Evolutionary conservation across 768 basidiomycete genomes (phyloP), one percentile per base, ranked within the genome.

Genomic region (Mrakia gelida): DNA sequence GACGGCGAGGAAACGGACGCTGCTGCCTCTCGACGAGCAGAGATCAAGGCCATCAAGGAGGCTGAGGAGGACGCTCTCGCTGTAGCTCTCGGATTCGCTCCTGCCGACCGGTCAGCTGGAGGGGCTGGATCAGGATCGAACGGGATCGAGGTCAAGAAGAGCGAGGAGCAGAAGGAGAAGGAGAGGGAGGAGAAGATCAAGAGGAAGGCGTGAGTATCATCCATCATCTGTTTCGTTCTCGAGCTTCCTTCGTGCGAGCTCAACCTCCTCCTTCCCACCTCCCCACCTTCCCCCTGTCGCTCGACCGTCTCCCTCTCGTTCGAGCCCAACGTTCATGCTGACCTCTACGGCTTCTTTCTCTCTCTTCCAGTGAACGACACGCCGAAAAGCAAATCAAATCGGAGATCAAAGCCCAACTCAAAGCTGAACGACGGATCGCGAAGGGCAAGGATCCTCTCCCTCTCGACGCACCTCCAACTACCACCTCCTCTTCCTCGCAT

Each of bases 51-150:
- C 38, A 54, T 79, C 73, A 79, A 79, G 49, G 78, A 79, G 59
- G 78, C 78, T 8, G 78, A 79, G 73, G 78, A 79, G 70, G 78
- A 79, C 43, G 78, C 78, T 21, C 43, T 79, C 26, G 78, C 78
- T 7, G 73, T 79, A 21, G 78, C 78, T 1, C 38, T 79, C 67
- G 75, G 45, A 21, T 78, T 78, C 30, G 77, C 71, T 32, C 77
- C 77, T 34, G 72, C 70, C 30, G 77, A 72, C 30, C 41, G 77
- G 3, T 32, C 41, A 10, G 43, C 62, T 15, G 52, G 71, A 32
- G 49, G 71, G 52, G 28, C 43, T 45, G 68, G 76, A 52, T 34
- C 43, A 49, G 59, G 59, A 63, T 59, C 71, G 28, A 62, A 32
- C 70, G 16, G 26, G 59, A 77, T 71, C 68, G 63, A 28, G 75